Percentiles rank a stretch among this genome's conserved stretches.
Evolutionary conservation across 495 filamentous ascomycete species (phyloP).

Genomic region (Aspergillus cristatus): DNA sequence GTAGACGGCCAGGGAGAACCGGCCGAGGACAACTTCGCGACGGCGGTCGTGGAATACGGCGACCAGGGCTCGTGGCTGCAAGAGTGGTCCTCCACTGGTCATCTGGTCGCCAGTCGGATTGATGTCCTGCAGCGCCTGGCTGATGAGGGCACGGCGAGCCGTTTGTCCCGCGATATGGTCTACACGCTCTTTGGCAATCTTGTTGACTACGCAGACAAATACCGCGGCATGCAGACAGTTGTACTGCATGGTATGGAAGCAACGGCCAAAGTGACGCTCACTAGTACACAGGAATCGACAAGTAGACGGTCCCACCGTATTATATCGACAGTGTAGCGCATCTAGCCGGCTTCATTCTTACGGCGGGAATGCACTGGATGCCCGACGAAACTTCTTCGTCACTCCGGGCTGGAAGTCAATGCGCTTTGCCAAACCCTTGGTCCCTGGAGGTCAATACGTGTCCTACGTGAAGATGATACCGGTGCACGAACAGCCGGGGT

Average conservation of each 20-base stretch:
- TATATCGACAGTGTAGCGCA: constrained; percentile 46
- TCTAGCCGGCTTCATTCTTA: constrained; percentile 47
- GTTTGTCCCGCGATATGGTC: constrained; percentile 9
- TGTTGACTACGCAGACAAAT: constrained; percentile 26
- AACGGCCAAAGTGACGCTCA: constrained; percentile 25
- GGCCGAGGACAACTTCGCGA: no score
- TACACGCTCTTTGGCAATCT: constrained; percentile 22
- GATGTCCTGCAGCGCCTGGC: constrained; percentile 29
- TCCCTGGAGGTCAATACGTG: constrained; percentile 21
- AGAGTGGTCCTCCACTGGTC: constrained; percentile 27
- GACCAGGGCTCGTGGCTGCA: constrained; percentile 11
- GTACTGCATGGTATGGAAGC: constrained; percentile 30
- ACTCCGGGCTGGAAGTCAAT: constrained; percentile 33
- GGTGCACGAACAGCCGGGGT: constrained; percentile 15
- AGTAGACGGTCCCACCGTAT: constrained; percentile 16
- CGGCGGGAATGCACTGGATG: constrained; percentile 37
- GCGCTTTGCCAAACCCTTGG: constrained; percentile 19
- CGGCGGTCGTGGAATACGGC: constrained; percentile 8
- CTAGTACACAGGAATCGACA: constrained; percentile 6
- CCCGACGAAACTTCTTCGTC: constrained; percentile 36
- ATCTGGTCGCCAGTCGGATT: constrained; percentile 48
- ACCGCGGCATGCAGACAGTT: constrained; percentile 30
- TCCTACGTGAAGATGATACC: constrained; percentile 37
- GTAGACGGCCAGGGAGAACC: no score
- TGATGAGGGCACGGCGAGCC: constrained; percentile 15